A percentile compares a stretch with the other conserved stretches of the same genome.
These are phyloP conservation scores for Tetracentron sinense DNA, from an alignment of 164 flowering plant species.

Conservation along the genomic window DNA sequence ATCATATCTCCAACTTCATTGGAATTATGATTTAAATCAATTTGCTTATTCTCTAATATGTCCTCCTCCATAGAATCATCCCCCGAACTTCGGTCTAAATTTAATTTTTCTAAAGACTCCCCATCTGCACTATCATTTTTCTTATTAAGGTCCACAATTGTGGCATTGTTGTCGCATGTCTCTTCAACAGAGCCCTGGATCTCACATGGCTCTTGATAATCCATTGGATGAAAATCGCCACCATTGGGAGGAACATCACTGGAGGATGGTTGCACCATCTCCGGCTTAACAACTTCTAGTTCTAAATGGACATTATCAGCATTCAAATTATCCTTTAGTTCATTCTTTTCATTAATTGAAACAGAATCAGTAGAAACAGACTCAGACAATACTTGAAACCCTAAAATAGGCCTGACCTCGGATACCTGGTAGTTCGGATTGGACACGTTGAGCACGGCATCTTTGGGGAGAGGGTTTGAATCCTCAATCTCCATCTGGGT, in stretches of 20 bases:
- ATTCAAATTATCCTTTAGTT: conserved; percentile 83
- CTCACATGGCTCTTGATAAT: conserved; percentile 58
- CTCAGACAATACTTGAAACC: conserved; percentile 82
- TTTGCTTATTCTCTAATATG: conserved; percentile 57
- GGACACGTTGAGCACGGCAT: conserved; percentile 32
- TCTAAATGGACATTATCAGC: conserved; percentile 90
- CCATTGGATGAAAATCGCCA: conserved; percentile 60
- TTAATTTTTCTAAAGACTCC: conserved; percentile 61
- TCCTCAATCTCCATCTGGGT: conserved; percentile 28
- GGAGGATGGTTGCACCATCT: conserved; percentile 77
- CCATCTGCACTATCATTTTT: conserved; percentile 49
- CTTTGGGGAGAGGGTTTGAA: conserved; percentile 21
- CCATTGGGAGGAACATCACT: conserved; percentile 49
- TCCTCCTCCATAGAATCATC: conserved; percentile 92
- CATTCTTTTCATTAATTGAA: conserved; percentile 85
- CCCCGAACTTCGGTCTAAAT: conserved; percentile 76
- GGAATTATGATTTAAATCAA: conserved; percentile 43
- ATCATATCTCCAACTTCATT: conserved; percentile 37
- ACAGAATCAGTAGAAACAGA: conserved; percentile 90
- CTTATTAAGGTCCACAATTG: conserved; percentile 40
- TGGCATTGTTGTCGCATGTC: conserved; percentile 32
- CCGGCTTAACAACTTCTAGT: conserved; percentile 64
- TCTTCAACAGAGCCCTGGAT: conserved; percentile 43
- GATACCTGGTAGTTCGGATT: conserved; percentile 71
- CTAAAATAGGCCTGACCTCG: conserved; percentile 82